Conservation (phyloP, 2,329 filamentous ascomycete genomes). For the Penicillium verrucosum region DNA sequence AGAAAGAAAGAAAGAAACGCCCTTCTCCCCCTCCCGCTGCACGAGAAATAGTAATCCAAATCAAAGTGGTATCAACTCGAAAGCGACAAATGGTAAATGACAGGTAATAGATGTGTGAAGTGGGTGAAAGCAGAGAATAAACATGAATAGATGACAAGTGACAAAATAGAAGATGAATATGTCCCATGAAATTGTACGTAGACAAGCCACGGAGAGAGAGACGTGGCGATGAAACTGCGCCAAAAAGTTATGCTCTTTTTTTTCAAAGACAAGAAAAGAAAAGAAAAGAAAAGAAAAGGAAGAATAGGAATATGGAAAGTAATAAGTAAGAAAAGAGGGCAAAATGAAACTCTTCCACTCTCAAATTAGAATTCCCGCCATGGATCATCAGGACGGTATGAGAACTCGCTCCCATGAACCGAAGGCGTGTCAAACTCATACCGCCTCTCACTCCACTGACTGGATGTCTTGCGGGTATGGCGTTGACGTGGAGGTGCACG, state of each 20-base stretch:
- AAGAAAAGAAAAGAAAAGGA: background rate
- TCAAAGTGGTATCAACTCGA: conserved; percentile 11
- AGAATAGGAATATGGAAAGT: conserved; percentile 1
- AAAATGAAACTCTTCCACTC: background rate
- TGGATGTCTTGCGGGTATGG: conserved; percentile 32
- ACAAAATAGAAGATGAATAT: background rate
- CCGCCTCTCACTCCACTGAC: conserved; percentile 32
- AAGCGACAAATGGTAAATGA: conserved; percentile 1
- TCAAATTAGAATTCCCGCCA: conserved; percentile 45
- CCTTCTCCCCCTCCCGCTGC: conserved; percentile 3
- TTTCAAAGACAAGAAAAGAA: no score
- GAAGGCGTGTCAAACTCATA: conserved; percentile 36
- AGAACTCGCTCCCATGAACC: conserved; percentile 39
- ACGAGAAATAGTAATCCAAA: conserved; percentile 4
- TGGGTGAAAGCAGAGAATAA: background rate
- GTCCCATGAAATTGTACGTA: background rate
- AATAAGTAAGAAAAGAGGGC: background rate
- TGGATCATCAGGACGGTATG: conserved; percentile 44
- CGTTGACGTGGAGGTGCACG: conserved; percentile 21
- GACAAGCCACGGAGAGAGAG: background rate
- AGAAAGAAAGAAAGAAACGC: background rate
- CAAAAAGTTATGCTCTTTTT: background rate
- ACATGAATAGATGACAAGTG: background rate
- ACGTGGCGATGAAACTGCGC: background rate
- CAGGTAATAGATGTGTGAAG: background rate